A percentile compares a stretch with the other conserved stretches of the same genome.
phyloP scores from a whole-genome alignment of 1,139 yeast genomes.

The Nadsonia commutata region DNA sequence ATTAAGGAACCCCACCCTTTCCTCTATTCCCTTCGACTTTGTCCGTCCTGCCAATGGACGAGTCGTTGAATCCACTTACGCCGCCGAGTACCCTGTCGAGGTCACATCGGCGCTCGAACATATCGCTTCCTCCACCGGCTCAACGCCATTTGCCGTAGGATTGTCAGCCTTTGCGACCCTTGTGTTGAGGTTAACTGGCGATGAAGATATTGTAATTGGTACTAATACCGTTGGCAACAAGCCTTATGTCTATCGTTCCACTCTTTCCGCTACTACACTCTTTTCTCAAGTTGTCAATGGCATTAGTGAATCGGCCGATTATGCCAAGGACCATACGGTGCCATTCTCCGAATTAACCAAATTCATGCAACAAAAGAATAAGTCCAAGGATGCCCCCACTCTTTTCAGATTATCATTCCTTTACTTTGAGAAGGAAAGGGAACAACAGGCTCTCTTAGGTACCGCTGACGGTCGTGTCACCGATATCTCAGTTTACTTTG shows the following conservation, averaged over 20 bases:
- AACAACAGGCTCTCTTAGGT: slow-evolving; percentile 15
- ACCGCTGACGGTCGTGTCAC: slow-evolving; percentile 30
- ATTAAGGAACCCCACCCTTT: slow-evolving; percentile 69
- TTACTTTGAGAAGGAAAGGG: slow-evolving; percentile 13
- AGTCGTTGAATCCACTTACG: slow-evolving; percentile 46
- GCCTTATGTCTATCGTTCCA: slow-evolving; percentile 46
- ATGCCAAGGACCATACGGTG: slow-evolving; percentile 28
- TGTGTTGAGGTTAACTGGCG: slow-evolving; percentile 75
- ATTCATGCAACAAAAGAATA: slow-evolving; percentile 33
- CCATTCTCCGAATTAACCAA: slow-evolving; percentile 41
- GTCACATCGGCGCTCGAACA: slow-evolving; percentile 8
- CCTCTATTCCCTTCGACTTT: slow-evolving; percentile 79
- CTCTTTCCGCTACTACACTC: slow-evolving; percentile 29
- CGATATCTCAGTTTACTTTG: slow-evolving; percentile 45
- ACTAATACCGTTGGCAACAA: slow-evolving; percentile 32
- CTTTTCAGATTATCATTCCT: slow-evolving; percentile 53
- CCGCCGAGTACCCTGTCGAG: slow-evolving; percentile 25
- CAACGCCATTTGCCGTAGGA: slow-evolving; percentile 33
- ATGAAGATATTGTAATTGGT: slow-evolving; percentile 81
- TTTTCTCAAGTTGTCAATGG: slow-evolving; percentile 38
- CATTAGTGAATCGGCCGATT: slow-evolving; percentile 31
- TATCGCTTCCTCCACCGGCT: slow-evolving; percentile 6
- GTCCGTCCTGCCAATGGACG: slow-evolving; percentile 63
- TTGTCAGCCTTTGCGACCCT: slow-evolving; percentile 61
- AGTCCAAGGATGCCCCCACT: slow-evolving; percentile 44